phyloP scores from a whole-genome alignment of 306 rosid species.

The Corylus avellana region DNA sequence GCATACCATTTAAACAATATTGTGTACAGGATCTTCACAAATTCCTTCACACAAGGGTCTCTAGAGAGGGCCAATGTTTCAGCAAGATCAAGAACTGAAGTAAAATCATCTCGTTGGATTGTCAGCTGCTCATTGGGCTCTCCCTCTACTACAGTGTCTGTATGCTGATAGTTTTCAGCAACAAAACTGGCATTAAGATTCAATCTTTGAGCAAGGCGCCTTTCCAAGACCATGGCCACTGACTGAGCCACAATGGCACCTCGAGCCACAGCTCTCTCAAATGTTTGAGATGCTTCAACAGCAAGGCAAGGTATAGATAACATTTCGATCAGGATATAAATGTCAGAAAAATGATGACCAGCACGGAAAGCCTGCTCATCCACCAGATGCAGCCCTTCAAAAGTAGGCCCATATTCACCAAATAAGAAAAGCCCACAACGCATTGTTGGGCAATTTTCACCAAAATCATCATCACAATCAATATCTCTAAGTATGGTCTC shows the following conservation, averaged over 20 bases:
- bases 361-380: slow-evolving; percentile 75
- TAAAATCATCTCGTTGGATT: slow-evolving; percentile 78
- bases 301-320: slow-evolving; percentile 95
- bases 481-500: slow-evolving; percentile 92
- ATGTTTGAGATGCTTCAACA: slow-evolving; percentile 92
- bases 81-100: slow-evolving; percentile 94
- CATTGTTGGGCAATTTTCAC: slow-evolving; percentile 61
- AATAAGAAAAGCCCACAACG: slow-evolving; percentile 68
- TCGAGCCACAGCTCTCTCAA: slow-evolving; percentile 95
- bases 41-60: slow-evolving; percentile 74
- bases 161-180: slow-evolving; percentile 57
- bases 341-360: slow-evolving; percentile 76
- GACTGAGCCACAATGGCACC: slow-evolving; percentile 85
- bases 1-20: slow-evolving; percentile 92
- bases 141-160: slow-evolving; percentile 61
- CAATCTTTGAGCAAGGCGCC: slow-evolving; percentile 78
- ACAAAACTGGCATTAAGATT: slow-evolving; percentile 47
- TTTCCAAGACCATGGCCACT: slow-evolving; percentile 87
- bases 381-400: slow-evolving; percentile 60
- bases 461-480: slow-evolving; percentile 83
- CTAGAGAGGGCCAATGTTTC: slow-evolving; percentile 89
- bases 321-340: slow-evolving; percentile 86
- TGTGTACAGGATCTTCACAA: slow-evolving; percentile 80
- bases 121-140: slow-evolving; percentile 71
- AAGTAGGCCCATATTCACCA: slow-evolving; percentile 60